Conservation (phyloP, 345 rosid species). For the Brassica rapa region DNA sequence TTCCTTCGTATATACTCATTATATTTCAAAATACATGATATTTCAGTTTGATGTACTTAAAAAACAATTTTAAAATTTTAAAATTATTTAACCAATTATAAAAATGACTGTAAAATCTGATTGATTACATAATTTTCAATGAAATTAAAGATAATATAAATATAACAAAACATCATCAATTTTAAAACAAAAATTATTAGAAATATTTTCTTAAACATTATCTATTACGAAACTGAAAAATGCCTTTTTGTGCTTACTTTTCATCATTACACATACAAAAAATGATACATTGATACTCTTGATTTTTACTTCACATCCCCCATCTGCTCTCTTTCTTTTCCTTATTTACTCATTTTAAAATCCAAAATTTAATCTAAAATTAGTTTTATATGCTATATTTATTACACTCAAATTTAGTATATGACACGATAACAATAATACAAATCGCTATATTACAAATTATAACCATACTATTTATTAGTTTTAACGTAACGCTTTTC, state of each 20-base stretch:
- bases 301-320: conserved; percentile 1
- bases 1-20: conserved; percentile 21
- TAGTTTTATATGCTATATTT: background rate
- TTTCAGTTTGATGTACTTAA: too few relatives aligned
- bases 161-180: too few relatives aligned
- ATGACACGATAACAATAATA: background rate
- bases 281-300: background rate
- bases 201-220: too few relatives aligned
- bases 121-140: too few relatives aligned
- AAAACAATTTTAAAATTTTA: too few relatives aligned
- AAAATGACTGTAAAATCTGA: too few relatives aligned
- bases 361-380: background rate
- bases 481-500: background rate
- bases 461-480: background rate
- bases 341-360: background rate
- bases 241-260: conserved; percentile 55
- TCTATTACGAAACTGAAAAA: too few relatives aligned
- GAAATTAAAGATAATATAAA: too few relatives aligned
- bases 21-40: too few relatives aligned
- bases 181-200: too few relatives aligned
- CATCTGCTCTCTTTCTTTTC: background rate
- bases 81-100: too few relatives aligned
- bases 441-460: background rate
- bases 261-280: conserved; percentile 29
- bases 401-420: background rate